Base-by-base conservation (phyloP, 106 monocot species). In the Chionographis japonica region DNA sequence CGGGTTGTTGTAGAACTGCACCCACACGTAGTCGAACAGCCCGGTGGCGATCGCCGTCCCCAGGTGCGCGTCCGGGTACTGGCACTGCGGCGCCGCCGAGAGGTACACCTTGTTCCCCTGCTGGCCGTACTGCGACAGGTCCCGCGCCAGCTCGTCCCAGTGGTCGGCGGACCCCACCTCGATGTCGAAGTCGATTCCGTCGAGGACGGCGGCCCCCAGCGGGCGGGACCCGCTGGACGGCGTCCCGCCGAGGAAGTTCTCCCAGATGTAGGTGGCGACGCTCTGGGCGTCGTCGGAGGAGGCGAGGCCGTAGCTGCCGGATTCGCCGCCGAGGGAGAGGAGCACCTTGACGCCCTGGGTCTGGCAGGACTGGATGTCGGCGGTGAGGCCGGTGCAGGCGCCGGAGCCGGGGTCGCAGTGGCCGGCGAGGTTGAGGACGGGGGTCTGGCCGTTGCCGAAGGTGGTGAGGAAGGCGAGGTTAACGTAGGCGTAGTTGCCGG, bases 1-100 rank as follows among this genome's bases (percentile, higher is more conserved):
- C 2, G 65, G 71, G 60, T 86, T 86, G 72, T 86, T 86, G 64
- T 86, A 86, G 62, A 86, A 86, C 75, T 86, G 86, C 12, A 86
- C 59, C 82, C 82, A 86, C 8, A 86, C 79, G 54, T 63, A 58
- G 65, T 86, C 79, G 65, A 86, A 86, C 52, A 72, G 11, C 40
- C 78, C 86, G 2, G 81, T 75, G 51, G 16, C 2, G n/a, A 86
- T 53, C 43, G 82, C 86, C 14, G 70, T 54, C 19, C 56, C 53
- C 4, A 86, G 37, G 13, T 56, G 18, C 2, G 78, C 56, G 41
- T 86, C 86, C 3, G 86, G 86, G 72, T 60, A 86, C 1, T 72
- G 75, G 69, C 82, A 86, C 71, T 86, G 86, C 14, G 86, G 86
- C 15, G 86, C 86, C 35, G 86, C 86, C 10, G 82, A 61, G 7